Conservation (phyloP, 106 monocot genomes). For the Acanthochlamys bracteata region DNA sequence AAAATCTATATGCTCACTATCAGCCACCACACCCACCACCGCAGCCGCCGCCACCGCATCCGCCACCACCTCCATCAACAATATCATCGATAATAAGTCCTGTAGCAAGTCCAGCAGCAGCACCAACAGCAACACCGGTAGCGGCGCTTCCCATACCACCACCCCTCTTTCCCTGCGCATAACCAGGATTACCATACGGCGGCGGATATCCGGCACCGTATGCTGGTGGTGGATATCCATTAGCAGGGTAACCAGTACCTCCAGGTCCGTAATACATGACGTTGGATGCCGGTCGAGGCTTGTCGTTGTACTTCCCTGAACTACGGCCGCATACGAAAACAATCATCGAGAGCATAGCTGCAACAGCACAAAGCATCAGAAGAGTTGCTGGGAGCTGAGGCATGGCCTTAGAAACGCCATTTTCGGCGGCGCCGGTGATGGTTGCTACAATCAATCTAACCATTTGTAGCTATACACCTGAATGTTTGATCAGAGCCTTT, state of each 20-base stretch:
- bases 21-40: slow-evolving; percentile 2
- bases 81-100: neutral
- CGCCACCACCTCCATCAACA: neutral
- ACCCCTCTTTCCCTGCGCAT: neutral
- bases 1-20: too few species aligned
- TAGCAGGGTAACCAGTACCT: neutral
- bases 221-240: neutral
- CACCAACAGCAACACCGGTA: neutral
- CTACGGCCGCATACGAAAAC: neutral
- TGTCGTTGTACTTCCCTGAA: neutral
- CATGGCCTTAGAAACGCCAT: neutral
- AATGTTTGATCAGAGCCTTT: too few species aligned
- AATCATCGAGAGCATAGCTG: neutral
- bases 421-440: neutral
- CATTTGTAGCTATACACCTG: too few species aligned
- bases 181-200: too few species aligned
- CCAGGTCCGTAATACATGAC: neutral
- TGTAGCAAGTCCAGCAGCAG: neutral
- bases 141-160: neutral
- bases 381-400: neutral
- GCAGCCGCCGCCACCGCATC: neutral
- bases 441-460: too few species aligned
- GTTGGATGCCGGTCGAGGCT: neutral
- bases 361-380: neutral
- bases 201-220: neutral